Base-by-base conservation (phyloP, 768 basidiomycete genomes). In the Lactarius tabidus region DNA sequence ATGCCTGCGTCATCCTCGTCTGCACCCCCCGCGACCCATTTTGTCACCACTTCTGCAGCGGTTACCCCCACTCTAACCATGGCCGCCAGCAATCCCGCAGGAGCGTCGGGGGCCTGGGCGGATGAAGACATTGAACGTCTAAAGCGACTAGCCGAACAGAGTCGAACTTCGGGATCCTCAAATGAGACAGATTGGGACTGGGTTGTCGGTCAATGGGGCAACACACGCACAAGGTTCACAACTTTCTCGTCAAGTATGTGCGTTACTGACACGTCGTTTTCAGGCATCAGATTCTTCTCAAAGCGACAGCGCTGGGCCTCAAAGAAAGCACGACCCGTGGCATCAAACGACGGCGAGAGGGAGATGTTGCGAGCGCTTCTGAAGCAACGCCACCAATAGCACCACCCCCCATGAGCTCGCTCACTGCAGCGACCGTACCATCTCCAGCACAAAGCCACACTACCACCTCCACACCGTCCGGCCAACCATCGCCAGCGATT, bases 221-320 rank as follows among this genome's bases (percentile, higher is more conserved):
- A 81, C 66, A 84, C 84, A 43, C 80, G 91, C 60, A 86, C 91
- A 62, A 85, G 88, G 91, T 89, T 67, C 56, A 77, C 77, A 33
- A 53, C 29, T 1, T 62, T 60, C 29, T 41, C 56, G 18, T 33
- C 28, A 7, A 18, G n/a, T 12, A 23, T 15, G 33, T 39, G 1
- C 10, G 20, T 10, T 31, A 14, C 20, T 43, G 17, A 53, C 17
- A 3, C 7, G 53, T 12, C 48, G 54, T 65, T 51, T 62, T 8
- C 63, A 93, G 91, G 71, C 90, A 91, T 70, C 91, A 93, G 73
- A 91, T 93, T 62, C 77, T 92, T 38, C 84, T 91, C 66, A 92
- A 91, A 75, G 91, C 90, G 2, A 93, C 88, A 1, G 77, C 81
- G n/a, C 74, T 93, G 20, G 88, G 89, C 12, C 78, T 93, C 56